Base-by-base conservation (phyloP, 805 yeast genomes). In the Cyberlindnera petersonii region DNA sequence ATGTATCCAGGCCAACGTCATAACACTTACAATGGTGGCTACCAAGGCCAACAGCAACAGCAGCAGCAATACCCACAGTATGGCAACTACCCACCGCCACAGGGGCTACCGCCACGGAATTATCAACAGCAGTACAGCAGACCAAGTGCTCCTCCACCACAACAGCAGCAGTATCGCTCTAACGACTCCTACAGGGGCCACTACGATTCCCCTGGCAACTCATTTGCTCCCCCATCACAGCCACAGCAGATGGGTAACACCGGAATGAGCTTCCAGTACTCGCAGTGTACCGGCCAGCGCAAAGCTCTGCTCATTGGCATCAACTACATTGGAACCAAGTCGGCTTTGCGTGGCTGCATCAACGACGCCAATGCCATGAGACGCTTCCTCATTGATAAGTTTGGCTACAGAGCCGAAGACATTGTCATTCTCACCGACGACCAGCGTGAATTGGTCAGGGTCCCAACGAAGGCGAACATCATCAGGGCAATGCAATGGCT, bases 401-500 rank as follows among this genome's bases (percentile, higher is more conserved):
- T 40, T 26, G 58, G 57, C 4, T 55, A 56, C 34, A 44, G 40
- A 10, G 26, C 31, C n/a, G 51, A 44, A 17, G 60, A 73, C 48
- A 71, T 73, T 50, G 74, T 74, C 44, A 72, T 74, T 27, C 54
- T 72, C 16, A 62, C 74, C 2, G 79, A 74, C 49, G 77, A 73
- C 44, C 64, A 61, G 44, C 52, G 55, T 23, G 63, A 53, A 14
- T n/a, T 45, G 33, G 41, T 53, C 9, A 48, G 46, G 15, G 40
- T 74, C n/a, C 89, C 89, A 18, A 77, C 82, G 1, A 66, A 68
- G 44, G 71, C 64, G n/a, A 82, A 82, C 58, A 81, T 82, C 53
- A 54, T 79, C 24, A 67, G 77, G 30, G 89, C 83, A 2, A 79
- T 81, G 83, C 74, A 71, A 43, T 82, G 89, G 89, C 70, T 82